Evolutionary conservation across 257 asterid species (phyloP), one percentile per base, ranked within the genome.

Genomic region (Scutellaria galericulata): DNA sequence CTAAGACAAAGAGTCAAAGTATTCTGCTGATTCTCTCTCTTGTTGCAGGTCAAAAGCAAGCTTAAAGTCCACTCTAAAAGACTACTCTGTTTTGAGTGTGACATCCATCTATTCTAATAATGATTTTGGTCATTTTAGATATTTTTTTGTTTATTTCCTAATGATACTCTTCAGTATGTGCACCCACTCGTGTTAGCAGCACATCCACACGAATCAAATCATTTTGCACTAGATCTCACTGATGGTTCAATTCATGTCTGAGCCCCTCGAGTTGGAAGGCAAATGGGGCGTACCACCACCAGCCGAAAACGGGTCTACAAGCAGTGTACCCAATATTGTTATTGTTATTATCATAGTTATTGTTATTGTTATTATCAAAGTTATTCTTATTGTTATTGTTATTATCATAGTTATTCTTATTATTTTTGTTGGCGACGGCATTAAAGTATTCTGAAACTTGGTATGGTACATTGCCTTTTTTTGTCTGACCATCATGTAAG

Each of bases 161-260:
- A 37, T 73, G 3, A 51, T 56, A 15, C 41, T 75, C 56, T 71
- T 71, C 93, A 68, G 82, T n/a, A 71, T 68, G 85, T 85, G 53
- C 90, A 88, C 45, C 94, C 97, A 9, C 90, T 87, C 0, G 97
- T 93, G 70, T 77, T 91, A 10, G 96, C 97, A 3, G 96, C 97
- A 53, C 96, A 93, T 75, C 98, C 98, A 35, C 96, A 84, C 45
- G 98, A 93, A 71, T 75, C 98, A 42, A 93, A 87, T 62, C 98
- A 93, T 75, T 93, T 93, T 66, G 94, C 98, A 6, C 52, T 91
- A 60, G 98, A 97, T 50, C 75, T 93, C 48, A 86, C 98, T 4
- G 98, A 93, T 47, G 98, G 98, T 9, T 84, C 93, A 0, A 96
- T 93, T 64, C 92, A 91, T 54, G 98, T 93, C 7, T 77, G 98